A percentile compares a stretch with the other conserved stretches of the same genome.
Conservation (phyloP, 345 rosid genomes). For the Melaleuca alternifolia region DNA sequence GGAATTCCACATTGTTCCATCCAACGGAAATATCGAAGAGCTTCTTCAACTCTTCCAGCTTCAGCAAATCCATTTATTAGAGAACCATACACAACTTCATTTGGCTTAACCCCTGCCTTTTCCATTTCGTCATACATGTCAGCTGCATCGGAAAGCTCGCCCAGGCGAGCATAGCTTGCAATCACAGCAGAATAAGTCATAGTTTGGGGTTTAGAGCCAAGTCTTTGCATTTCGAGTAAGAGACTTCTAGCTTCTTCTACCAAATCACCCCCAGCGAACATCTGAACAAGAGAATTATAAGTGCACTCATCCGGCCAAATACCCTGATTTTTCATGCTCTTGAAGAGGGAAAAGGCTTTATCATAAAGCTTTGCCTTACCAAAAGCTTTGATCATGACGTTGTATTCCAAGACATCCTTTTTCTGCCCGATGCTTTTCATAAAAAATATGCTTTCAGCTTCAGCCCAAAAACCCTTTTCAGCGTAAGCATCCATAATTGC, state of each 20-base stretch:
- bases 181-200: constrained; percentile 59
- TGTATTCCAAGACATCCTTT: constrained; percentile 60
- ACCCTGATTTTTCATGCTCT: constrained; percentile 74
- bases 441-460: constrained; percentile 63
- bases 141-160: constrained; percentile 55
- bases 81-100: constrained; percentile 77
- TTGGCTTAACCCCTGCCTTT: constrained; percentile 54
- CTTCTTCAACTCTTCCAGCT: constrained; percentile 54
- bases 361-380: constrained; percentile 78
- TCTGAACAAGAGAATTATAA: constrained; percentile 71
- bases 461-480: constrained; percentile 72
- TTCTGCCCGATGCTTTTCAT: constrained; percentile 39
- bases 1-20: constrained; percentile 56
- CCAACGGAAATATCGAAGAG: constrained; percentile 42
- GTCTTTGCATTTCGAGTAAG: constrained; percentile 59
- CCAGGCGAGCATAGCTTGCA: constrained; percentile 63
- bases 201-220: constrained; percentile 55
- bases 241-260: constrained; percentile 56
- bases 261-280: constrained; percentile 69
- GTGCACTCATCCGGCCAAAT: constrained; percentile 88
- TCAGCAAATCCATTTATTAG: constrained; percentile 84
- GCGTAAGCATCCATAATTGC: constrained; percentile 73
- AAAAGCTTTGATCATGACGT: constrained; percentile 87
- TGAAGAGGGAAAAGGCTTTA: constrained; percentile 70
- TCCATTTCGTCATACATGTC: constrained; percentile 43